Conservation (phyloP, 2,329 filamentous ascomycete genomes). For the Pseudopyricularia cyperi region DNA sequence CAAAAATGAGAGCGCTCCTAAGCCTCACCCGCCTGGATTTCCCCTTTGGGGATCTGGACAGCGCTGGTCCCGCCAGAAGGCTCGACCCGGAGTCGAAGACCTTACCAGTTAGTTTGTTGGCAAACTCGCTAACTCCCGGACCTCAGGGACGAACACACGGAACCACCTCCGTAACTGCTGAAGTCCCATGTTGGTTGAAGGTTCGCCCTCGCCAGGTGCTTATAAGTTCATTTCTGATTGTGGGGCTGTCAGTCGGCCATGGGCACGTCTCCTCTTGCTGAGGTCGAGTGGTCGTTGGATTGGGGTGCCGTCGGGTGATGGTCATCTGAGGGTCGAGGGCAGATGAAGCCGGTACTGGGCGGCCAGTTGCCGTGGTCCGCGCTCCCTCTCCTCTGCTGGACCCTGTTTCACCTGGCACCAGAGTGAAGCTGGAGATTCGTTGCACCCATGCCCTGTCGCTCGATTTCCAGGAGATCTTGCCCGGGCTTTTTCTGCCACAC, state of each 20-base stretch:
- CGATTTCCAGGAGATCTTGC: neutral
- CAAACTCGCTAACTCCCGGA: neutral
- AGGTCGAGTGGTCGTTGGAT: no score
- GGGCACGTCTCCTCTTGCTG: neutral
- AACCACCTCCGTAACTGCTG: neutral
- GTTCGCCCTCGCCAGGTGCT: neutral
- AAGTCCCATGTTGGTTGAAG: neutral
- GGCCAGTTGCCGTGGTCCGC: neutral
- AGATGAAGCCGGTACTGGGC: neutral
- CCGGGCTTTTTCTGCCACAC: neutral
- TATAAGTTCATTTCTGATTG: neutral
- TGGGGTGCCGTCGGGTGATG: neutral
- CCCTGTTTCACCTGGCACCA: no score
- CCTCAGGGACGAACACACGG: neutral
- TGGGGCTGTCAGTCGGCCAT: neutral
- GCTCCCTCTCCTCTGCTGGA: no score
- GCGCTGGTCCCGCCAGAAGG: neutral
- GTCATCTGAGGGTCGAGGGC: neutral
- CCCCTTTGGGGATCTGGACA: neutral
- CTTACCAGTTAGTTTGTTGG: neutral
- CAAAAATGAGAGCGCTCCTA: neutral
- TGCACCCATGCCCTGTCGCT: neutral
- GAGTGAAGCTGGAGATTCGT: neutral
- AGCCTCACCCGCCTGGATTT: neutral
- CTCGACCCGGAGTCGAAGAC: neutral